Evolutionary conservation across 345 rosid genomes (phyloP), one percentile per base, ranked within the genome.

Genomic region (Sonneratia caseolaris): DNA sequence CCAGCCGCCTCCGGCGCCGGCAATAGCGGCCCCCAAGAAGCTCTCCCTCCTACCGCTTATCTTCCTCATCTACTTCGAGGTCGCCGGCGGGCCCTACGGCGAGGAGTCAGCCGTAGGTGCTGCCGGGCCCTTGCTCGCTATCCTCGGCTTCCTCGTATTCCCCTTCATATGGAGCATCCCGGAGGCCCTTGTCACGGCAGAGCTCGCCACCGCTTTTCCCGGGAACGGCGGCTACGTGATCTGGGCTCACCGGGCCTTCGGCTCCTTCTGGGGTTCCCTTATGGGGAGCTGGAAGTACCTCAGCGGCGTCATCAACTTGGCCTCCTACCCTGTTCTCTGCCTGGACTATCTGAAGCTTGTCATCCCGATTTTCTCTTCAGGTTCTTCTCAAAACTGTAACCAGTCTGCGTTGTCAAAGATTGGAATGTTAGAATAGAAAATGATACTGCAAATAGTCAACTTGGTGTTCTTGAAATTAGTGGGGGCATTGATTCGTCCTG

Each of bases 91-190:
- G 9, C 87, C 94, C 8, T 87, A 76, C 19, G 91, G 91, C 2
- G 91, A 81, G 78, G 94, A 84, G 51, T 79, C 88, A 0, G 87
- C 87, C 0, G 89, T 87, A 9, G 73, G 81, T 36, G 91, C 91
- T 4, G 89, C 86, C 0, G 91, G 94, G 0, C 89, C 89, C 5
- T 82, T 87, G 48, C 79, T 64, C 32, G 86, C 89, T 59, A 48
- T 89, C 22, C 82, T 87, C 1, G 91, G 95, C 5, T 87, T 89
- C 84, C 70, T 86, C 5, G 73, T 86, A 59, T 87, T 86, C 75
- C 95, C 95, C 0, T 87, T 87, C 75, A 77, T 89, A 19, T 89
- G 91, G 95, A 83, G 88, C 72, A 69, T 87, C 37, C 95, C 91
- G 3, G 95, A 89, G 71, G 90, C 95, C n/a, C 76, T 89, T 9